phyloP scores from a whole-genome alignment of 208 protist species.

The Trichomonas vaginalis region DNA sequence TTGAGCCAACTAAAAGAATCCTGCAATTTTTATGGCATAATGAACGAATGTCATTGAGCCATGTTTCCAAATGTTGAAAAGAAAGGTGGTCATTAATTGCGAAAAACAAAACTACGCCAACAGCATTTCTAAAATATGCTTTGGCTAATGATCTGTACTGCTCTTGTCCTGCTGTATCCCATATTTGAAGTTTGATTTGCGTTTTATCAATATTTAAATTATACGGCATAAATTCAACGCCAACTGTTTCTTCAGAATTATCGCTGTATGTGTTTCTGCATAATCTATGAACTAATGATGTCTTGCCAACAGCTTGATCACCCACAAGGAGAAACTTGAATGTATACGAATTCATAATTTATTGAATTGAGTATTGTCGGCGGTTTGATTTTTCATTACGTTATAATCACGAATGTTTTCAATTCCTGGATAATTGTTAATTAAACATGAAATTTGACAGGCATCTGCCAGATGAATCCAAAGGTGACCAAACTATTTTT shows the following conservation, averaged over 20 bases:
- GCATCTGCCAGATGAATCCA: too few relatives aligned
- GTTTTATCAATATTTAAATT: neutral
- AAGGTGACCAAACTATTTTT: too few relatives aligned
- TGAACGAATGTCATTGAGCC: neutral
- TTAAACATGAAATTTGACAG: too few relatives aligned
- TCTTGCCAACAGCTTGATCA: neutral
- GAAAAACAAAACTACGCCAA: neutral
- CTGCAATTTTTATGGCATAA: neutral
- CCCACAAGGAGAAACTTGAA: neutral
- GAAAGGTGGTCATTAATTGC: neutral
- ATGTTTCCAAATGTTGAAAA: neutral
- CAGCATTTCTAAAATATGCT: neutral
- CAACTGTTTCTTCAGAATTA: neutral
- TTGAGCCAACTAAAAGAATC: neutral
- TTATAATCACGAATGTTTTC: too few relatives aligned
- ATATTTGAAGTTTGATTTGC: neutral
- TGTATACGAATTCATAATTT: neutral
- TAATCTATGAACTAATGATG: neutral
- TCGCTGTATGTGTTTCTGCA: neutral
- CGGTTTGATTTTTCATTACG: too few relatives aligned
- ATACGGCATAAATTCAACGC: neutral
- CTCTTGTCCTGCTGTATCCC: constrained; percentile 3
- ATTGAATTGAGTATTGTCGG: neutral
- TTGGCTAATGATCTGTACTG: neutral
- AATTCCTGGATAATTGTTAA: too few relatives aligned